These are phyloP conservation scores for Podospora bellae-mahoneyi DNA, from an alignment of 495 filamentous ascomycete genomes.

Conservation along the genomic window DNA sequence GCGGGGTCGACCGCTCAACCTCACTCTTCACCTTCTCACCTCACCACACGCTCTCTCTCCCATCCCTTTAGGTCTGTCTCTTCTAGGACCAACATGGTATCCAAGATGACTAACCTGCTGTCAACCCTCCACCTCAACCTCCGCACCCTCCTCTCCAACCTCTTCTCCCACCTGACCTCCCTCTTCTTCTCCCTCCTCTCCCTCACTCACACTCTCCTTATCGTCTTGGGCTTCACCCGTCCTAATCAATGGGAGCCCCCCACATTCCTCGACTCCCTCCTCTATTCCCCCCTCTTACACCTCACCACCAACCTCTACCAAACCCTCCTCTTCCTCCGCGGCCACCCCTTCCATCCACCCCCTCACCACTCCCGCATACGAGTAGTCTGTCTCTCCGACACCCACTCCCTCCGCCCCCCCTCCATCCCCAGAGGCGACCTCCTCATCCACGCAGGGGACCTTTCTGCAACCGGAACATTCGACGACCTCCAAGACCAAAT, in stretches of 20 bases:
- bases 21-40: not conserved
- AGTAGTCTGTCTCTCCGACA: not conserved
- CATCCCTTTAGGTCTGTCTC: not conserved
- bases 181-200: not conserved
- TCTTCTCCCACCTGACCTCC: not conserved
- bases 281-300: not conserved
- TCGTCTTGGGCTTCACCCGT: not conserved
- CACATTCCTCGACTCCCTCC: not conserved
- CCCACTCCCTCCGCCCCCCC: not conserved
- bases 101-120: not conserved
- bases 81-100: no score
- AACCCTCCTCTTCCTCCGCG: not conserved
- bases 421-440: not conserved
- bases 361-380: not conserved
- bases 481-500: not conserved
- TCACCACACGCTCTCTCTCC: not conserved
- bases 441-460: not conserved
- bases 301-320: not conserved
- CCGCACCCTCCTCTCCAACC: not conserved
- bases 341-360: not conserved
- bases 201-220: not conserved
- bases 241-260: not conserved
- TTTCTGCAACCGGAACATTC: not conserved
- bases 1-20: not conserved
- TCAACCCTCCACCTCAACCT: not conserved